Conservation (phyloP, 192 early-diverging fungal genomes). For the Lobulomyces angularis region DNA sequence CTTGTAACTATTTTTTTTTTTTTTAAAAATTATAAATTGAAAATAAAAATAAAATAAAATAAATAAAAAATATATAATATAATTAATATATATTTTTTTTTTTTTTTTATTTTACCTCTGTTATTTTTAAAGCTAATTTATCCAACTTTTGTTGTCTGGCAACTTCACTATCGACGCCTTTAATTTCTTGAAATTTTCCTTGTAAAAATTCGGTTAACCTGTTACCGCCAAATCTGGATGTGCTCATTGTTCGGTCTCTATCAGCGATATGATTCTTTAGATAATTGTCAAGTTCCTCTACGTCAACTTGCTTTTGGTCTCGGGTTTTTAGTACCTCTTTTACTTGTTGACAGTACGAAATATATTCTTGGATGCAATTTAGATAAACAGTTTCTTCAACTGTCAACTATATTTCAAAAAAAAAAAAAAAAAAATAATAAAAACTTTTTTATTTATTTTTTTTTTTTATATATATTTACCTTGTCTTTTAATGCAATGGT, state of each 20-base stretch:
- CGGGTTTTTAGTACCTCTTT: conserved; percentile 67
- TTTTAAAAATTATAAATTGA: not conserved
- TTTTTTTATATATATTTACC: conserved; percentile 20
- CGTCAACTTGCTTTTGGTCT: conserved; percentile 95
- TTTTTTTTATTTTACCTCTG: conserved; percentile 41
- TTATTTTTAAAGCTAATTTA: conserved; percentile 56
- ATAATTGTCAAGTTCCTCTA: conserved; percentile 73
- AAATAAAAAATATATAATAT: not conserved
- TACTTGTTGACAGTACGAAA: conserved; percentile 63
- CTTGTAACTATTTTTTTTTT: conserved; percentile 51
- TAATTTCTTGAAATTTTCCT: conserved; percentile 79
- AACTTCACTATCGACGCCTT: conserved; percentile 72
- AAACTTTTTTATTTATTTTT: too few relatives aligned
- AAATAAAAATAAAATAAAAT: conserved; percentile 2
- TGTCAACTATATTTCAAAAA: conserved; percentile 15
- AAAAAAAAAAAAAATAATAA: too few relatives aligned
- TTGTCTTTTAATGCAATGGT: conserved; percentile 54
- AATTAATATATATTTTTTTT: not conserved
- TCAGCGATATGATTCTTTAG: conserved; percentile 60
- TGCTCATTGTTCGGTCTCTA: conserved; percentile 54
- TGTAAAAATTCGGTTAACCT: conserved; percentile 62
- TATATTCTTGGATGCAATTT: conserved; percentile 71
- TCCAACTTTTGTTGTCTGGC: conserved; percentile 68
- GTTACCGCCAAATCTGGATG: conserved; percentile 44
- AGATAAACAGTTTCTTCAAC: conserved; percentile 61